These are phyloP conservation scores for Aureobasidium lini DNA, from an alignment of 2,329 filamentous ascomycete genomes.

Conservation along the genomic window DNA sequence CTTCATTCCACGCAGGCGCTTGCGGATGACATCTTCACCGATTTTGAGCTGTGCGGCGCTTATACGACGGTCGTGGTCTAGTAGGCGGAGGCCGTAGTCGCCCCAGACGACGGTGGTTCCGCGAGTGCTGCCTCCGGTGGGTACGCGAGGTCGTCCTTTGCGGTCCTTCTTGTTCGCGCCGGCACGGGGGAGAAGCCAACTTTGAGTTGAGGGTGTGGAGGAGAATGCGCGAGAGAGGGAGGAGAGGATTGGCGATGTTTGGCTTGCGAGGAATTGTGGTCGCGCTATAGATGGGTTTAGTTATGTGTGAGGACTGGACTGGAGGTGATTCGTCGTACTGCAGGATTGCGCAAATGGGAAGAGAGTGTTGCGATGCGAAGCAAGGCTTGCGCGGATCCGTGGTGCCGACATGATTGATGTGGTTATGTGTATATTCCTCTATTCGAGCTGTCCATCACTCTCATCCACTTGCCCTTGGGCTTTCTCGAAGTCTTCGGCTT, in stretches of 20 bases:
- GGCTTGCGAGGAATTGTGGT: conserved; percentile 1
- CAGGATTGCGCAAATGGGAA: conserved; percentile 2
- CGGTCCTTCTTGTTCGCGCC: conserved; percentile 79
- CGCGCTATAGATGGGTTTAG: conserved; percentile 6
- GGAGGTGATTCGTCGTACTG: conserved; percentile 16
- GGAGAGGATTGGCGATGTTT: conserved; percentile 25
- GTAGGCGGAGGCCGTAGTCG: conserved; percentile 89
- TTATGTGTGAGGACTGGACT: not conserved
- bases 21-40: conserved; percentile 89
- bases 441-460: not conserved
- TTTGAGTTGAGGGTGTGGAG: conserved; percentile 53
- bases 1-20: conserved; percentile 78
- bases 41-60: conserved; percentile 79
- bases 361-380: conserved; percentile 19
- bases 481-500: not conserved
- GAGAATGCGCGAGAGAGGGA: conserved; percentile 62
- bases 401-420: conserved; percentile 32
- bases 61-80: conserved; percentile 85
- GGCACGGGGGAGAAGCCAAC: conserved; percentile 76
- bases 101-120: conserved; percentile 96
- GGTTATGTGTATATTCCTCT: conserved; percentile 8
- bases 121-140: conserved; percentile 82
- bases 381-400: conserved; percentile 29
- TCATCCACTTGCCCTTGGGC: not conserved
- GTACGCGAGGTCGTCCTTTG: conserved; percentile 80